A percentile compares a stretch with the other conserved stretches of the same genome.
These are phyloP conservation scores for Aureobasidium melanogenum DNA, from an alignment of 2,329 filamentous ascomycete genomes.

Conservation along the genomic window DNA sequence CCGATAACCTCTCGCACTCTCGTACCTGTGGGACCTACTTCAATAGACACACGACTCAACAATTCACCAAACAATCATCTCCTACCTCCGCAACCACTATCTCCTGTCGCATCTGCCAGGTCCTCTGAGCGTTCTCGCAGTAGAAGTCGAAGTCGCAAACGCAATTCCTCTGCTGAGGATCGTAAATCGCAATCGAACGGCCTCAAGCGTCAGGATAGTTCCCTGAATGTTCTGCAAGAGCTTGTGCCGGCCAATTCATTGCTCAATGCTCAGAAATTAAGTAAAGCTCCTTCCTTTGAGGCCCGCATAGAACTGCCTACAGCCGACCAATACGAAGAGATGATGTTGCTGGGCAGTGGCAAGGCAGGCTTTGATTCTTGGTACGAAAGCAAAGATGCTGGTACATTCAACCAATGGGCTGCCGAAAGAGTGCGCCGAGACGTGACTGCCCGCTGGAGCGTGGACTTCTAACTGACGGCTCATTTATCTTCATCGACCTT, in stretches of 20 bases:
- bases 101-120: constrained; percentile 19
- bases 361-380: constrained; percentile 8
- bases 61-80: constrained; percentile 3
- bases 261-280: background rate
- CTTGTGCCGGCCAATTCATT: constrained; percentile 23
- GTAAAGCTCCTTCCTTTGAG: constrained; percentile 4
- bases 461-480: constrained; percentile 4
- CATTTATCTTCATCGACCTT: background rate
- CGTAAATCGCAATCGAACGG: constrained; percentile 18
- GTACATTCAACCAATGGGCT: constrained; percentile 9
- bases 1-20: constrained; percentile 16
- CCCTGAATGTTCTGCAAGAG: constrained; percentile 31
- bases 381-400: constrained; percentile 3
- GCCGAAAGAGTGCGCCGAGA: constrained; percentile 9
- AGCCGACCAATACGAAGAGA: constrained; percentile 4
- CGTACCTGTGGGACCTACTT: constrained; percentile 13
- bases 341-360: constrained; percentile 2
- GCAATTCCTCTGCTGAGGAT: constrained; percentile 2
- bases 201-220: constrained; percentile 23
- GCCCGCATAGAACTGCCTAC: constrained; percentile 8
- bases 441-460: constrained; percentile 8
- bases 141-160: background rate
- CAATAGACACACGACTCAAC: constrained; percentile 4
- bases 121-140: constrained; percentile 14
- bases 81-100: constrained; percentile 18